Evolutionary conservation across 108 stramenopile species (phyloP).

Genomic region (Seminavis robusta): DNA sequence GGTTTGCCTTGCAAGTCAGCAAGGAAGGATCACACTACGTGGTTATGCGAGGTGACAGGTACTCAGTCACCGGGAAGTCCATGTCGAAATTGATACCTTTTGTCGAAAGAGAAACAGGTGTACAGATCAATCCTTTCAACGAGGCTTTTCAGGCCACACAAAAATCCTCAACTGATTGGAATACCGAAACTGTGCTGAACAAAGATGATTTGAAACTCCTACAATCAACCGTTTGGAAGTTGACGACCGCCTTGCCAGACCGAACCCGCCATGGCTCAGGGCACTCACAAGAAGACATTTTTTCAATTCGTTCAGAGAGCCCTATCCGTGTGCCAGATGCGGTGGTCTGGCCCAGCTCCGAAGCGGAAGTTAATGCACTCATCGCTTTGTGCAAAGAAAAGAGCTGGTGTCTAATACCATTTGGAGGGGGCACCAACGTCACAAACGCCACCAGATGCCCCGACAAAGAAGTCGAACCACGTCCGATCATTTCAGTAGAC

Average conservation of each 20-base stretch:
- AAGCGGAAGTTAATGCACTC: constrained; percentile 47
- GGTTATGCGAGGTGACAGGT: constrained; percentile 69
- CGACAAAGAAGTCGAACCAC: constrained; percentile 49
- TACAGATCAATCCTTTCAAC: constrained; percentile 47
- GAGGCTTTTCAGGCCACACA: constrained; percentile 29
- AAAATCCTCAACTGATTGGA: constrained; percentile 1
- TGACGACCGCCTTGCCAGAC: constrained; percentile 20
- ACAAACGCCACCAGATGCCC: constrained; percentile 83
- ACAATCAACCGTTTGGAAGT: not conserved
- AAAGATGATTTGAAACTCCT: constrained; percentile 3
- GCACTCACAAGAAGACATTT: constrained; percentile 83
- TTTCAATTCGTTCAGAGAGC: constrained; percentile 51
- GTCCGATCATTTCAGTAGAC: constrained; percentile 86
- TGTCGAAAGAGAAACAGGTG: constrained; percentile 61
- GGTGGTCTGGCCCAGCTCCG: constrained; percentile 67
- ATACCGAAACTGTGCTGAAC: not conserved
- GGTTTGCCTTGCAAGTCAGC: constrained; percentile 52
- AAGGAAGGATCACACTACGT: constrained; percentile 49
- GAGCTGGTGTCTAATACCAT: constrained; percentile 89
- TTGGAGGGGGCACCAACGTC: constrained; percentile 94
- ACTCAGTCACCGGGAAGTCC: constrained; percentile 50
- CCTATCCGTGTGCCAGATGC: constrained; percentile 71
- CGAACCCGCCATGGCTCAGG: constrained; percentile 82
- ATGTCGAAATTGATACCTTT: constrained; percentile 68
- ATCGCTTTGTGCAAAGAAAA: constrained; percentile 46